phyloP scores from a whole-genome alignment of 148 eudicot genomes.

The Silene conica region DNA sequence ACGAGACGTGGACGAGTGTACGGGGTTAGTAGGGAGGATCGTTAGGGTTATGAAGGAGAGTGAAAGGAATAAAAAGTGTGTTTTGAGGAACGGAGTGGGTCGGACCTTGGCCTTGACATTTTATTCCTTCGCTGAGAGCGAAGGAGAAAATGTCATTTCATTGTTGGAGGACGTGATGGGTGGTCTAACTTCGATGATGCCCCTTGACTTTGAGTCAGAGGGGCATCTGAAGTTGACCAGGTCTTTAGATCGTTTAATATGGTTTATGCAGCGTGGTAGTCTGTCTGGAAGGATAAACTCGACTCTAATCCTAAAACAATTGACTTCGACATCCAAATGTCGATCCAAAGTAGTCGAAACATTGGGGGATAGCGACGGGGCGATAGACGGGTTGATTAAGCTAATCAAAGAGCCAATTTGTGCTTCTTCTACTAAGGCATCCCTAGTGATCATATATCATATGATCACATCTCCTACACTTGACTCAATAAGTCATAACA shows the following conservation, averaged over 20 bases:
- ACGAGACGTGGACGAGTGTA: constrained; percentile 12
- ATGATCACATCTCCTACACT: constrained; percentile 27
- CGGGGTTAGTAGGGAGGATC: constrained; percentile 37
- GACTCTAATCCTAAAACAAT: constrained; percentile 37
- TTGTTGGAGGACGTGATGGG: constrained; percentile 45
- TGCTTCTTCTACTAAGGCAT: constrained; percentile 53
- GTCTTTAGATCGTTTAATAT: constrained; percentile 39
- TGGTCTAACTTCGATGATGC: constrained; percentile 30
- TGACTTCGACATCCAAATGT: constrained; percentile 20
- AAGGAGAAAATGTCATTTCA: constrained; percentile 19
- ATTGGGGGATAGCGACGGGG: constrained; percentile 36
- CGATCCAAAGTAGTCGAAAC: constrained; percentile 16
- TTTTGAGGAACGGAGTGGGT: constrained; percentile 35
- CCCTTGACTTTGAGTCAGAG: constrained; percentile 34
- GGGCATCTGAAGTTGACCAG: constrained; percentile 25
- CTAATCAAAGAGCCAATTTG: constrained; percentile 61
- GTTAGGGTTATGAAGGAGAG: constrained; percentile 44
- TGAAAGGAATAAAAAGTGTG: constrained; percentile 48
- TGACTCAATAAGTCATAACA: not conserved
- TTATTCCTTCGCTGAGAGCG: constrained; percentile 28
- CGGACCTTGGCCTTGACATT: constrained; percentile 33
- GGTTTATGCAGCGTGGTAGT: constrained; percentile 45
- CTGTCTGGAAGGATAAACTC: constrained; percentile 45
- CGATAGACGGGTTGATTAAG: constrained; percentile 44
- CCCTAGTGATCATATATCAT: constrained; percentile 45